A percentile compares a stretch with the other conserved stretches of the same genome.
Evolutionary conservation across 331 rosid genomes (phyloP).

Genomic region (Acacia pycnantha): DNA sequence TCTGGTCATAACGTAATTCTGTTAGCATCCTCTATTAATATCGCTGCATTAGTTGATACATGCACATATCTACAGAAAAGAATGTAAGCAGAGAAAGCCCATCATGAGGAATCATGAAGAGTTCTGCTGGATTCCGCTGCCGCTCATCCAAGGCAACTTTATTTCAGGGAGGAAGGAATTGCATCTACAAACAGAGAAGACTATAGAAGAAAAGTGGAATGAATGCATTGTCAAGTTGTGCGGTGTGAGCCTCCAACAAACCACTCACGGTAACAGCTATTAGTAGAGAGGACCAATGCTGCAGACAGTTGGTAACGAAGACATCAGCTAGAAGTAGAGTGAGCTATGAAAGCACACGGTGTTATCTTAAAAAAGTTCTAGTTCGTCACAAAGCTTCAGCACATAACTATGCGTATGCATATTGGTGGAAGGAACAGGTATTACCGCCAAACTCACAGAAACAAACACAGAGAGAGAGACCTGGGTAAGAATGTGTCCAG

Average conservation of each 20-base stretch:
- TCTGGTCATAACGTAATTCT: not conserved
- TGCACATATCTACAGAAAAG: conserved; percentile 2
- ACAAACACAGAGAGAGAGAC: conserved; percentile 27
- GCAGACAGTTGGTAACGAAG: conserved; percentile 31
- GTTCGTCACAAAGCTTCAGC: not conserved
- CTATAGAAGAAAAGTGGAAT: conserved; percentile 53
- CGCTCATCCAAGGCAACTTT: conserved; percentile 23
- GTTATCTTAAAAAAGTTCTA: not conserved
- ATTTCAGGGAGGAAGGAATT: conserved; percentile 6
- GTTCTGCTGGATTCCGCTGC: conserved; percentile 12
- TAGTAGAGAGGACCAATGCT: conserved; percentile 48
- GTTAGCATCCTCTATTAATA: conserved; percentile 7
- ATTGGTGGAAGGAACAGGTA: no score
- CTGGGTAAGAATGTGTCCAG: conserved; percentile 74
- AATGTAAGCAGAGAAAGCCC: conserved; percentile 15
- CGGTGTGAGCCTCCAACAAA: conserved; percentile 55
- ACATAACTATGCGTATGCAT: no score
- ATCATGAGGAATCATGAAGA: conserved; percentile 5
- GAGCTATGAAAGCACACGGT: not conserved
- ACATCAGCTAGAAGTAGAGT: conserved; percentile 25
- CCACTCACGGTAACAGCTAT: conserved; percentile 52
- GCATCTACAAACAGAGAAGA: conserved; percentile 50
- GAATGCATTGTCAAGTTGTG: conserved; percentile 58
- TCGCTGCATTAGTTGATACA: conserved; percentile 13
- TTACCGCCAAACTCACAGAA: not conserved